Evolutionary conservation across 192 early-diverging fungal species (phyloP).

Genomic region (Backusella liffmaniae): DNA sequence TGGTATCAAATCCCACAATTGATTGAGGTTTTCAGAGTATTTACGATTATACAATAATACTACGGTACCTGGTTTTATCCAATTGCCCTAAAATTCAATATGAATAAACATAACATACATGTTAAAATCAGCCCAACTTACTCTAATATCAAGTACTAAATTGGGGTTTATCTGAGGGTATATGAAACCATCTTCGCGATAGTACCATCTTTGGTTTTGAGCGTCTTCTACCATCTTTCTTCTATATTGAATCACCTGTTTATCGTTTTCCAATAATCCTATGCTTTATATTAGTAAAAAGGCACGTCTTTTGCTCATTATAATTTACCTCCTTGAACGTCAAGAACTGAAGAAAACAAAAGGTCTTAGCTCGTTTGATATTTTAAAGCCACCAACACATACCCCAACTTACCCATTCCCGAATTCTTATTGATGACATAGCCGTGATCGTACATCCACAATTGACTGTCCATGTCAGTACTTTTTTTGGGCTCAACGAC

Average conservation of each 20-base stretch:
- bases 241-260: slow-evolving; percentile 34
- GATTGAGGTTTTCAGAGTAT: slow-evolving; percentile 30
- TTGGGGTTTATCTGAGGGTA: slow-evolving; percentile 33
- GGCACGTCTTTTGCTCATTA: background rate
- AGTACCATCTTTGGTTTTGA: slow-evolving; percentile 37
- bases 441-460: slow-evolving; percentile 37
- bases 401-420: slow-evolving; percentile 23
- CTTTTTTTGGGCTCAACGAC: slow-evolving; percentile 27
- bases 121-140: slow-evolving; percentile 4
- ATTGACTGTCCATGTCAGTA: slow-evolving; percentile 22
- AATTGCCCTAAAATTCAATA: slow-evolving; percentile 24
- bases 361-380: background rate
- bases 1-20: slow-evolving; percentile 33
- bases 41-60: slow-evolving; percentile 34
- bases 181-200: slow-evolving; percentile 35
- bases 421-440: slow-evolving; percentile 38
- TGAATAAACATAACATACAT: background rate
- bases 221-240: slow-evolving; percentile 30
- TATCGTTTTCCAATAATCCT: slow-evolving; percentile 24
- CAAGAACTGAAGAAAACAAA: slow-evolving; percentile 17
- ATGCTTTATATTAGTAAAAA: background rate
- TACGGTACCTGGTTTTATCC: slow-evolving; percentile 29
- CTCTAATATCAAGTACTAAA: slow-evolving; percentile 37
- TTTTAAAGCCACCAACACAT: background rate
- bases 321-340: slow-evolving; percentile 29